Percentiles rank a stretch among this genome's conserved stretches.
Evolutionary conservation across 2,329 filamentous ascomycete genomes (phyloP).

Genomic region (Paraconiothyrium sp.): DNA sequence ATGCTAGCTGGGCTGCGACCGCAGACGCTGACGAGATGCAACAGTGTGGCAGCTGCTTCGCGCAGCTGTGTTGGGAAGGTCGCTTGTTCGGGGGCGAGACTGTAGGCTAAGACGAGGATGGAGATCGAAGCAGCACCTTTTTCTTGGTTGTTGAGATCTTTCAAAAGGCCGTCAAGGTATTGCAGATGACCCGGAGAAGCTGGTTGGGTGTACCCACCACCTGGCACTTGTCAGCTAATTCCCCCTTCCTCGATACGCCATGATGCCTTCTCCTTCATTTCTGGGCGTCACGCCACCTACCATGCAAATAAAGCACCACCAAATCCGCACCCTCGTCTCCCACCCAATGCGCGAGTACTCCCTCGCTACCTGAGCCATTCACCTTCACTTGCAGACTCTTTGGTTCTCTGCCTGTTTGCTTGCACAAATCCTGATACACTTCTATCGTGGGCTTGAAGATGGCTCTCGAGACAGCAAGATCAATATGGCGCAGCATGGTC

Average conservation of each 20-base stretch:
- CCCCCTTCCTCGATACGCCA: not conserved
- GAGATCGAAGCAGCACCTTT: not conserved
- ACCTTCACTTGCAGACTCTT: not conserved
- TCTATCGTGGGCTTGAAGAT: constrained; percentile 8
- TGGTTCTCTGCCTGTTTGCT: not conserved
- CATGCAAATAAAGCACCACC: constrained; percentile 1
- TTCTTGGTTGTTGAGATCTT: not conserved
- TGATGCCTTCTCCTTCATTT: too few species aligned
- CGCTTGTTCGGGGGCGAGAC: constrained; percentile 7
- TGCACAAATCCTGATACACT: not conserved
- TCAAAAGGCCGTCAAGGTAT: not conserved
- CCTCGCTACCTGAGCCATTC: not conserved
- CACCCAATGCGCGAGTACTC: not conserved
- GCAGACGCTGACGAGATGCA: not conserved
- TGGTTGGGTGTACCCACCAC: constrained; percentile 1
- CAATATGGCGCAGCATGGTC: not conserved
- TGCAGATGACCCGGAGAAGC: not conserved
- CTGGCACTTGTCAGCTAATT: not conserved
- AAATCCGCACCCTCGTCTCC: constrained; percentile 2
- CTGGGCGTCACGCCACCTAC: not conserved
- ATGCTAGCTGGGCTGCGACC: constrained; percentile 6
- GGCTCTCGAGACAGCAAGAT: not conserved
- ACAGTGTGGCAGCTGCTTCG: constrained; percentile 3
- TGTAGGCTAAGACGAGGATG: constrained; percentile 7
- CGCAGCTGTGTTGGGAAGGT: constrained; percentile 10